Percentiles rank a stretch among this genome's conserved stretches.
Conservation (phyloP, 345 rosid genomes). For the Alliaria petiolata region DNA sequence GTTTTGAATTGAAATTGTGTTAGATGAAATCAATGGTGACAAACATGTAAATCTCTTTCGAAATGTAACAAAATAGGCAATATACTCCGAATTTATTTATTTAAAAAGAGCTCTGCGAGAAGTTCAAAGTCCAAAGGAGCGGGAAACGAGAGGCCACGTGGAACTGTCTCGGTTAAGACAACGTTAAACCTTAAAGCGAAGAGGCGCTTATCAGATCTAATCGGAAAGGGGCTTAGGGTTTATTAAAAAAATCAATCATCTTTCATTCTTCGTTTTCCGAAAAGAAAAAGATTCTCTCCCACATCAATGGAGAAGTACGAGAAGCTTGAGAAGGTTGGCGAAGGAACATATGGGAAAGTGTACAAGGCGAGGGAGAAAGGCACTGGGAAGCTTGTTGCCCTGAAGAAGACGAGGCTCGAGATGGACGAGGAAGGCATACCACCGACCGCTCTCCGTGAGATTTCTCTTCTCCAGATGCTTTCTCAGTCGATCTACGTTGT, state of each 20-base stretch:
- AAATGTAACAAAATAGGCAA: too few relatives aligned
- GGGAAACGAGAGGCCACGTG: conserved; percentile 21
- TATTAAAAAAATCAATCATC: neutral
- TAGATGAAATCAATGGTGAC: too few relatives aligned
- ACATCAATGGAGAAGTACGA: conserved; percentile 48
- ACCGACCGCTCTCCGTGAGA: conserved; percentile 90
- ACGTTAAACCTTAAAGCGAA: conserved; percentile 5
- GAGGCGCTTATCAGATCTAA: conserved; percentile 18
- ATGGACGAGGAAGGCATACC: conserved; percentile 98
- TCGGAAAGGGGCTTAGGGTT: conserved; percentile 26
- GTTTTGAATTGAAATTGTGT: too few relatives aligned
- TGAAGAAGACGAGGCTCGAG: conserved; percentile 89
- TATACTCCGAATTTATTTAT: too few relatives aligned
- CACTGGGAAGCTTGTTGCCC: conserved; percentile 80
- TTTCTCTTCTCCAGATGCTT: conserved; percentile 87
- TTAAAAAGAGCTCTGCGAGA: neutral
- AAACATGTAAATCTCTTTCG: too few relatives aligned
- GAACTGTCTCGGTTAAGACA: neutral
- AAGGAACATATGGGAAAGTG: conserved; percentile 96
- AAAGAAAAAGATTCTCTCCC: neutral
- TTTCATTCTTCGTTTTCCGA: too few relatives aligned
- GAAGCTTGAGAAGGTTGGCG: conserved; percentile 94
- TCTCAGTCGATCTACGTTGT: conserved; percentile 81
- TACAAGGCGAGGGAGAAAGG: conserved; percentile 83
- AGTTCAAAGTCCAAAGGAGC: conserved; percentile 12